Evolutionary conservation across 2,329 filamentous ascomycete species (phyloP), one percentile per base, ranked within the genome.

Genomic region (Fusarium solani-melongenae): DNA sequence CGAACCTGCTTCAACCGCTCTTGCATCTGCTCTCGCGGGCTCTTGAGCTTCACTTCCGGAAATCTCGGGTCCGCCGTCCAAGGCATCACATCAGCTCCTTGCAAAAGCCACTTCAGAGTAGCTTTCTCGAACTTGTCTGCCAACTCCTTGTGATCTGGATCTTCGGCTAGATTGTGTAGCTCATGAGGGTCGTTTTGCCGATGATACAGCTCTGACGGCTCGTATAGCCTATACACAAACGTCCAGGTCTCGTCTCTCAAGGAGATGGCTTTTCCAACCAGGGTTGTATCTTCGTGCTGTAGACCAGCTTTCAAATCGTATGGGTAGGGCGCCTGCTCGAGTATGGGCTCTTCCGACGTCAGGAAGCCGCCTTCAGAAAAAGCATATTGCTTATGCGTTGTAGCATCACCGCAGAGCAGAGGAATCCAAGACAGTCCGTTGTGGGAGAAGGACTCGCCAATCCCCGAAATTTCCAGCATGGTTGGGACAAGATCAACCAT

Each of bases 401-500:
- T 73, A 5, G 55, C 64, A 12, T 76, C 41, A 0, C 77, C 72
- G 5, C 77, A 71, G 0, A 84, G 72, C 1, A 80, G 62, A 1
- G 80, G 79, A 2, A 83, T 67, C 70, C 81, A 78, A 0, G 83
- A 83, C 5, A 77, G 70, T 0, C 84, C 84, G 59, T 84, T 83
- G 67, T 86, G 84, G 0, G 82, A 76, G 31, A 84, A 86, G 5
- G 78, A 67, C 64, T 86, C 82, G 10, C 77, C 77, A 1, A 85
- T 77, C 0, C 80, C 80, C 0, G 79, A 82, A 5, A 84, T 66
- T 61, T 86, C 80, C 2, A 86, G 77, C 62, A 86, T 67, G 4
- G 84, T 86, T 0, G 85, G 84, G 0, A 86, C 78, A 8, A 87
- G 76, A 41, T 86, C 84, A 1, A 86, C 85, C 82, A 86, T 86